A percentile compares a stretch with the other conserved stretches of the same genome.
phyloP scores from a whole-genome alignment of 768 basidiomycete genomes.

The Serpula lacrymans region DNA sequence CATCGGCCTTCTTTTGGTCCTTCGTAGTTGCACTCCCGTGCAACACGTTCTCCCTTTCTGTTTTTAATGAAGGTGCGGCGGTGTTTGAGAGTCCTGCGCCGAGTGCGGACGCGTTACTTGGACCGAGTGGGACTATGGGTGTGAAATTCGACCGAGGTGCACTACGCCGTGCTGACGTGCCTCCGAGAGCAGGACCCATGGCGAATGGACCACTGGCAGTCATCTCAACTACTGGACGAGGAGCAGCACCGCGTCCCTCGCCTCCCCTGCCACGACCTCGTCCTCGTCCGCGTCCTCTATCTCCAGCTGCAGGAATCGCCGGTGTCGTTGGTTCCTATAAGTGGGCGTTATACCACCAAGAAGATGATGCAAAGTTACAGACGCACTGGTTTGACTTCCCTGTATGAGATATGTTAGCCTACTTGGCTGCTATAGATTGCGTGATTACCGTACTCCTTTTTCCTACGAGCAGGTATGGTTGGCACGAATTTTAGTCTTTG shows the following conservation, averaged over 20 bases:
- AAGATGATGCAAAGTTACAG: not conserved
- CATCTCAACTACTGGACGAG: constrained; percentile 61
- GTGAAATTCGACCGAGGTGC: constrained; percentile 56
- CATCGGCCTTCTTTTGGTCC: constrained; percentile 29
- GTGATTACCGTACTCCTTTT: constrained; percentile 68
- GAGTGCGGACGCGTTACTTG: constrained; percentile 32
- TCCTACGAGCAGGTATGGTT: constrained; percentile 68
- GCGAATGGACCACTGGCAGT: constrained; percentile 85
- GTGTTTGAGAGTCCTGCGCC: constrained; percentile 51
- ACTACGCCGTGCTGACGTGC: constrained; percentile 47
- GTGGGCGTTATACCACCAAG: constrained; percentile 3
- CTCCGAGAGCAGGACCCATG: constrained; percentile 75
- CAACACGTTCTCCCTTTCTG: constrained; percentile 30
- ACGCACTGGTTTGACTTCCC: constrained; percentile 65
- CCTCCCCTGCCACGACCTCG: constrained; percentile 51
- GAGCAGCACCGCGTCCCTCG: constrained; percentile 45
- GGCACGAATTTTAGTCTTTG: constrained; percentile 81
- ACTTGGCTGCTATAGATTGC: constrained; percentile 2
- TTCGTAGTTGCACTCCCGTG: constrained; percentile 18
- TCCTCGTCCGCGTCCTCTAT: constrained; percentile 45
- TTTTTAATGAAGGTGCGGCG: constrained; percentile 48
- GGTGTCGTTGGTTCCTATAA: constrained; percentile 46
- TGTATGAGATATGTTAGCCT: constrained; percentile 23
- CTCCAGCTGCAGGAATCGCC: constrained; percentile 34
- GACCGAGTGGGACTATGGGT: constrained; percentile 41